Conservation (phyloP, 176 grass and related monocot species). For the Phragmites australis region DNA sequence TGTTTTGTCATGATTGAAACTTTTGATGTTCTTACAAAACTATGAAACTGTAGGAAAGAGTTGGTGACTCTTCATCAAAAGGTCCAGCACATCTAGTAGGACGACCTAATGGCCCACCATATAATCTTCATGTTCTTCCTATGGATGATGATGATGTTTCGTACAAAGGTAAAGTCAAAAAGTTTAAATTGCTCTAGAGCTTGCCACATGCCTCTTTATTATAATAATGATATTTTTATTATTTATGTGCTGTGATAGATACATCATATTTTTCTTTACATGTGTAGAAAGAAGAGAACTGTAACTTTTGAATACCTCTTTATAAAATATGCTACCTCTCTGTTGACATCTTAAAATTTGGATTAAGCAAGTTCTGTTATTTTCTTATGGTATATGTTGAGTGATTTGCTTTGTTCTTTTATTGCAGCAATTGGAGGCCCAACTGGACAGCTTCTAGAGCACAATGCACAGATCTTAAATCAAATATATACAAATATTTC, state of each 20-base stretch:
- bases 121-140: conserved; percentile 49
- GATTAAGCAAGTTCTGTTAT: not conserved
- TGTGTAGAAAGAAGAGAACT: not conserved
- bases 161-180: conserved; percentile 55
- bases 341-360: conserved; percentile 2
- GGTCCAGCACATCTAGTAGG: conserved; percentile 34
- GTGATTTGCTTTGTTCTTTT: conserved; percentile 15
- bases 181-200: not conserved
- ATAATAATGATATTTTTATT: not conserved
- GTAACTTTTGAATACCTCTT: not conserved
- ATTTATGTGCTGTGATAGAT: not conserved
- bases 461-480: conserved; percentile 55
- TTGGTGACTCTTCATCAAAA: conserved; percentile 54
- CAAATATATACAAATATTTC: conserved; percentile 63
- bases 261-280: not conserved
- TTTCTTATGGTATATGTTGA: not conserved
- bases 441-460: conserved; percentile 66
- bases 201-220: not conserved
- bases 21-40: conserved; percentile 12
- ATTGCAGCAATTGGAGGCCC: conserved; percentile 65
- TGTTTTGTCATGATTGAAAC: not conserved
- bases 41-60: conserved; percentile 47
- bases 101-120: conserved; percentile 45
- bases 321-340: not conserved
- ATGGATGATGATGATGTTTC: conserved; percentile 63